Evolutionary conservation across 2,329 filamentous ascomycete species (phyloP).

Genomic region (Dactylellina haptotyla): DNA sequence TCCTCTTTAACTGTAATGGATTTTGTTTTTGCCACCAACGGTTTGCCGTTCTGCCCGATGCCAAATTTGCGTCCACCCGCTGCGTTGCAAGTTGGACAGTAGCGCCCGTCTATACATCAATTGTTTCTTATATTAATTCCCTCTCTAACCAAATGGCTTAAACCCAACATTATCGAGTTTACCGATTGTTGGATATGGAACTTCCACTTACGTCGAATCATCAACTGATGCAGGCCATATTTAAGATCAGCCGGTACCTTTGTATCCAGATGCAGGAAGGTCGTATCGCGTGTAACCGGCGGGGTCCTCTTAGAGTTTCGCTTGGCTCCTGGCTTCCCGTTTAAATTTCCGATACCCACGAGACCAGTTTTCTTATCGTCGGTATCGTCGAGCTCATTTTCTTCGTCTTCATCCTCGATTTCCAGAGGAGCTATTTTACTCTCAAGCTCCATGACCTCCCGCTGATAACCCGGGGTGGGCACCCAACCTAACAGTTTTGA

Average conservation of each 20-base stretch:
- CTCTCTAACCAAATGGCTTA: not conserved
- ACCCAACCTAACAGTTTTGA: slow-evolving; percentile 66
- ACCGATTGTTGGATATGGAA: not conserved
- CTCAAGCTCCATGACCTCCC: slow-evolving; percentile 27
- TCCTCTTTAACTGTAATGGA: slow-evolving; percentile 41
- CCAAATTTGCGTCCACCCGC: slow-evolving; percentile 36
- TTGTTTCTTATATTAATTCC: not conserved
- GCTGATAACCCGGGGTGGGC: slow-evolving; percentile 58
- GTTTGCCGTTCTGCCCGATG: slow-evolving; percentile 44
- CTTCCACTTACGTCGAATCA: slow-evolving; percentile 62
- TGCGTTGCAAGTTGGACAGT: slow-evolving; percentile 52
- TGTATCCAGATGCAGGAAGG: slow-evolving; percentile 67
- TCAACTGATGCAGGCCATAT: slow-evolving; percentile 68
- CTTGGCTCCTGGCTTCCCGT: not conserved
- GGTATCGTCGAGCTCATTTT: not conserved
- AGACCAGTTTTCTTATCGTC: not conserved
- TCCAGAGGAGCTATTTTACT: slow-evolving; percentile 29
- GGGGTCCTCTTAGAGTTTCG: slow-evolving; percentile 59
- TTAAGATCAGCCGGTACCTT: slow-evolving; percentile 65
- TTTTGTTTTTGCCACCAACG: slow-evolving; percentile 21
- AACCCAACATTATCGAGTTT: not conserved
- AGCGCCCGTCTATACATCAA: slow-evolving; percentile 47
- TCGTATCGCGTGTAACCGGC: slow-evolving; percentile 62
- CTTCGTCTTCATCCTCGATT: slow-evolving; percentile 10
- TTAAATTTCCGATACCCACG: slow-evolving; percentile 14